phyloP scores from a whole-genome alignment of 768 basidiomycete genomes.

The Agaricus blazei region DNA sequence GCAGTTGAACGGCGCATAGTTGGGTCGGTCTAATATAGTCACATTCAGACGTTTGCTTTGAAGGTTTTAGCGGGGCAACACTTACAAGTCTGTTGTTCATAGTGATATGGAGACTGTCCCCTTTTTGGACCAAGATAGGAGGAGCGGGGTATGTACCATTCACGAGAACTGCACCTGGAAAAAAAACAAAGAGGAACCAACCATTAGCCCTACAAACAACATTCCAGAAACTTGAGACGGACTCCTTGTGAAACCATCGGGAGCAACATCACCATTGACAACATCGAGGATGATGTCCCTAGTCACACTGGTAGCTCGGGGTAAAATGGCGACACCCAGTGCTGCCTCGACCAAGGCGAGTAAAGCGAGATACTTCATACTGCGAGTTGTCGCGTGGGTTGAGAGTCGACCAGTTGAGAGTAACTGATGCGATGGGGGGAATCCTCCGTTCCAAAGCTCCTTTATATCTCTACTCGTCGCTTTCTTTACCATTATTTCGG shows the following conservation, averaged over 20 bases:
- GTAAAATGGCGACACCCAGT: not conserved
- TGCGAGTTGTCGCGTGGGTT: no score
- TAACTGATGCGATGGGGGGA: no score
- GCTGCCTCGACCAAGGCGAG: no score
- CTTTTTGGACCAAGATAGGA: constrained; percentile 19
- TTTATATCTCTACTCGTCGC: no score
- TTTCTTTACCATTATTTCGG: no score
- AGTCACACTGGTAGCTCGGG: constrained; percentile 1
- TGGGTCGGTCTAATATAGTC: constrained; percentile 25
- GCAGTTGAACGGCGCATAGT: constrained; percentile 28
- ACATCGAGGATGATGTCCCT: constrained; percentile 27
- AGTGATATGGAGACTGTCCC: constrained; percentile 35
- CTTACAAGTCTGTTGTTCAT: constrained; percentile 40
- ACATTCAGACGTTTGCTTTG: not conserved
- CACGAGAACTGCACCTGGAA: not conserved
- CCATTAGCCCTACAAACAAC: constrained; percentile 6
- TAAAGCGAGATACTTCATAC: no score
- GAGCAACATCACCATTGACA: constrained; percentile 36
- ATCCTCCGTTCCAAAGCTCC: no score
- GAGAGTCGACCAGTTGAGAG: no score
- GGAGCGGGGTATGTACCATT: constrained; percentile 22
- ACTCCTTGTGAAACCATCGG: constrained; percentile 40
- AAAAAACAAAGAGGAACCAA: no score
- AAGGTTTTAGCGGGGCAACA: constrained; percentile 18
- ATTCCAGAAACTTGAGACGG: not conserved